phyloP scores from a whole-genome alignment of 495 filamentous ascomycete genomes.

The Chaetomium cochliodes region DNA sequence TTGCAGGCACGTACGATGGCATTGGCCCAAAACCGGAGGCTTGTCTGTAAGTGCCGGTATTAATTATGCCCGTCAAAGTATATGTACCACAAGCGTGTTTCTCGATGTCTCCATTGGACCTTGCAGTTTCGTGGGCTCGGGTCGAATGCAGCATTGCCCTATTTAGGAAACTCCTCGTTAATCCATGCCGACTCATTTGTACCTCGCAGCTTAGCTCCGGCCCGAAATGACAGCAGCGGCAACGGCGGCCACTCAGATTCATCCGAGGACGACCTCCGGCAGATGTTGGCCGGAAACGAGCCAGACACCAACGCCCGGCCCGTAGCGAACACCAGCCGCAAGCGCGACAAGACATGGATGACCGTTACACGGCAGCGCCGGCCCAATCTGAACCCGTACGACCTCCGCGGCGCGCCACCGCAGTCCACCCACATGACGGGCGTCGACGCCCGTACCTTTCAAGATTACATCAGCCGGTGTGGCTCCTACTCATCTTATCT shows the following conservation, averaged over 20 bases:
- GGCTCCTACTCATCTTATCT: constrained; percentile 5
- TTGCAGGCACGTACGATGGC: not conserved
- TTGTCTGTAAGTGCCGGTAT: constrained; percentile 1
- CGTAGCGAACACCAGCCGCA: not conserved
- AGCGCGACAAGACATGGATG: constrained; percentile 1
- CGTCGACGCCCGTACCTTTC: constrained; percentile 5
- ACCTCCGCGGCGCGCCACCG: constrained; percentile 2
- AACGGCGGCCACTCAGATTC: not conserved
- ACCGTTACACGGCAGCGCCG: not conserved
- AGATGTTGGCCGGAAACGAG: not conserved
- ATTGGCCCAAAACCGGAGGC: not conserved
- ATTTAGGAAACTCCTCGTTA: not conserved
- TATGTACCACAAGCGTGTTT: too few relatives aligned
- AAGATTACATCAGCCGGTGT: constrained; percentile 2
- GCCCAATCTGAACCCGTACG: not conserved
- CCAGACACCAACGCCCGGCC: not conserved
- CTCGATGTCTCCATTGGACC: not conserved
- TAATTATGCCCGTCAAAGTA: not conserved
- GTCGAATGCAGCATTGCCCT: not conserved
- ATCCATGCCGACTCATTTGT: not conserved
- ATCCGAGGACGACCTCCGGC: not conserved
- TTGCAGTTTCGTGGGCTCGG: not conserved
- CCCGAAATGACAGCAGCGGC: not conserved
- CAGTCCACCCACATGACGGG: constrained; percentile 8
- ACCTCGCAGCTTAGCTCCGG: not conserved